phyloP scores from a whole-genome alignment of 352 stramenopile species.

The Aphanomyces stellatus region DNA sequence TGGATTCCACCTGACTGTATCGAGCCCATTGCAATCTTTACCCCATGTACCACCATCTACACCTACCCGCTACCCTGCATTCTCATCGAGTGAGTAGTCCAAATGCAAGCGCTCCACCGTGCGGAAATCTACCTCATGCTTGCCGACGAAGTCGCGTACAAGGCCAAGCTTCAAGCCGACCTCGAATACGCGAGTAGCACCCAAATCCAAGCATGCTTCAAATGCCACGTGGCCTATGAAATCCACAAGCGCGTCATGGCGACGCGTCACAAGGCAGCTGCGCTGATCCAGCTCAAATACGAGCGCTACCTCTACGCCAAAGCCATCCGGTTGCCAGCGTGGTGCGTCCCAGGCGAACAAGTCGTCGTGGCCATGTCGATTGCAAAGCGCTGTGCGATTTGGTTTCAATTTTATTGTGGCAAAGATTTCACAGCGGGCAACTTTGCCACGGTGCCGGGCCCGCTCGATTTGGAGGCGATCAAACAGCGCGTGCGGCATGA shows the following conservation, averaged over 20 bases:
- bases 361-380: conserved; percentile 53
- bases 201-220: conserved; percentile 36
- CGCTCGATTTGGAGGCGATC: conserved; percentile 27
- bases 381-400: conserved; percentile 37
- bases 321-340: conserved; percentile 39
- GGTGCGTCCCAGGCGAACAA: conserved; percentile 55
- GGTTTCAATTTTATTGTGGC: conserved; percentile 66
- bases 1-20: conserved; percentile 46
- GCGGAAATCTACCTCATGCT: conserved; percentile 61
- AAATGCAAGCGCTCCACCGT: conserved; percentile 34
- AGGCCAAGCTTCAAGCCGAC: conserved; percentile 37
- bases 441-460: conserved; percentile 32
- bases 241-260: conserved; percentile 29
- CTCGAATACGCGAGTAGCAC: conserved; percentile 37
- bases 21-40: conserved; percentile 4
- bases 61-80: neutral
- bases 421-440: conserved; percentile 70
- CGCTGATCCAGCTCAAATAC: conserved; percentile 59
- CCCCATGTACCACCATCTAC: conserved; percentile 20
- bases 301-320: conserved; percentile 61
- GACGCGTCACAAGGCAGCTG: conserved; percentile 30
- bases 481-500: conserved; percentile 55
- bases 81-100: conserved; percentile 20
- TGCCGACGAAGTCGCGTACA: conserved; percentile 48
- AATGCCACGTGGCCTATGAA: conserved; percentile 24